phyloP scores from a whole-genome alignment of 768 basidiomycete species.

The Calocera viscosa region DNA sequence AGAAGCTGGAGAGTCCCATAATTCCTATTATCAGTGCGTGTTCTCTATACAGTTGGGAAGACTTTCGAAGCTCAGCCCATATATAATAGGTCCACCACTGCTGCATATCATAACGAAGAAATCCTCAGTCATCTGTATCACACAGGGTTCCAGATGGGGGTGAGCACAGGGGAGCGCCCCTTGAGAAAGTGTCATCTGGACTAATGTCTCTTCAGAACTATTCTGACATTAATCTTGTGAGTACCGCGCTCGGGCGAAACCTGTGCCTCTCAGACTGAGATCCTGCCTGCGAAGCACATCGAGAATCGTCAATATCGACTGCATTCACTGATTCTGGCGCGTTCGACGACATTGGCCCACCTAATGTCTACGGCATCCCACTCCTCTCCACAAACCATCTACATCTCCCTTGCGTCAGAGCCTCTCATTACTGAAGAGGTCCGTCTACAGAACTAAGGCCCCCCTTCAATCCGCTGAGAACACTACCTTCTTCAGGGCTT shows the following conservation, averaged over 20 bases:
- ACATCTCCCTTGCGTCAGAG: constrained; percentile 62
- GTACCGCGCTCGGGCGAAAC: constrained; percentile 21
- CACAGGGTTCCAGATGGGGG: constrained; percentile 68
- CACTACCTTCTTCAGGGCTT: constrained; percentile 43
- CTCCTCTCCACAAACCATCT: constrained; percentile 44
- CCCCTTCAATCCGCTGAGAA: not conserved
- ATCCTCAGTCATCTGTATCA: constrained; percentile 69
- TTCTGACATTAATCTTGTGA: constrained; percentile 65
- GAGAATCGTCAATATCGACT: constrained; percentile 41
- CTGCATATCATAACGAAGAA: constrained; percentile 48
- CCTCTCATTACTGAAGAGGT: constrained; percentile 79
- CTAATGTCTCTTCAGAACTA: constrained; percentile 45
- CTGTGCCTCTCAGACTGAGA: not conserved
- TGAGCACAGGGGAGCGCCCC: constrained; percentile 33
- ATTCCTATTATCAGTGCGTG: not conserved
- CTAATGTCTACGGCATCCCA: constrained; percentile 67
- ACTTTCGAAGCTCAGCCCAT: no score
- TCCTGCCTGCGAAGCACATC: constrained; percentile 10
- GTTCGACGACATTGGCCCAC: constrained; percentile 77
- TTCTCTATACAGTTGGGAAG: no score
- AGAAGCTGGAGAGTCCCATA: not conserved
- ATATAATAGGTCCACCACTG: not conserved
- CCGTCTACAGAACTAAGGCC: constrained; percentile 23
- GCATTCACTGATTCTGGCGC: constrained; percentile 75
- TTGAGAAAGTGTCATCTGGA: not conserved